phyloP scores from a whole-genome alignment of 192 early-diverging fungal genomes.

The Coemansia sp. region DNA sequence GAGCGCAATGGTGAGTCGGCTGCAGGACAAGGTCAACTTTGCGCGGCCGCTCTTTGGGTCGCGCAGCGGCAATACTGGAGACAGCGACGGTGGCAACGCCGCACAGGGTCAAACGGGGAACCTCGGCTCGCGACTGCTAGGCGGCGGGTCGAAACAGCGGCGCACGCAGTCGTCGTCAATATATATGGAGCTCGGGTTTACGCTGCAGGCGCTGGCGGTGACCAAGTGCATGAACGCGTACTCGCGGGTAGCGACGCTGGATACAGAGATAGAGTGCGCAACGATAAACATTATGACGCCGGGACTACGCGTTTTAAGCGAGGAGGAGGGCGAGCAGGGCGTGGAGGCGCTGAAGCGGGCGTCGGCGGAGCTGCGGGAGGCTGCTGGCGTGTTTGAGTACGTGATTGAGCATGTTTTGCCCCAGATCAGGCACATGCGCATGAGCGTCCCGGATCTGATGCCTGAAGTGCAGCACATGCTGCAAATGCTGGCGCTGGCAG shows the following conservation, averaged over 20 bases:
- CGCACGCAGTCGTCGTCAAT: constrained; percentile 45
- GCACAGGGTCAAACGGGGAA: constrained; percentile 2
- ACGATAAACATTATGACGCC: constrained; percentile 49
- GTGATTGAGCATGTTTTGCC: constrained; percentile 44
- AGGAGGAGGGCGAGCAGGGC: constrained; percentile 45
- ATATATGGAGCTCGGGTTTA: constrained; percentile 49
- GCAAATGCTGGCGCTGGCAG: constrained; percentile 47
- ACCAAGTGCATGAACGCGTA: constrained; percentile 51
- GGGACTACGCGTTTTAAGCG: constrained; percentile 3
- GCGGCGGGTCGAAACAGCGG: constrained; percentile 34
- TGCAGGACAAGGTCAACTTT: constrained; percentile 25
- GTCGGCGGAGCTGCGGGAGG: constrained; percentile 45
- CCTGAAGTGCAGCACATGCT: constrained; percentile 54
- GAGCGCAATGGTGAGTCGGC: constrained; percentile 40
- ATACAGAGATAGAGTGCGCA: constrained; percentile 50
- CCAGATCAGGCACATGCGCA: constrained; percentile 17
- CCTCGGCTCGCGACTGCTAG: constrained; percentile 16
- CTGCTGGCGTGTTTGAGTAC: constrained; percentile 46
- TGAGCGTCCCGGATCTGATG: constrained; percentile 41
- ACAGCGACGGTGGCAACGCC: constrained; percentile 21
- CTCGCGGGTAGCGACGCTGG: constrained; percentile 40
- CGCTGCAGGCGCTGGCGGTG: constrained; percentile 40
- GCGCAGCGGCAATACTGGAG: constrained; percentile 13
- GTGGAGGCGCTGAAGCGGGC: constrained; percentile 45
- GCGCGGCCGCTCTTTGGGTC: constrained; percentile 18